Base-by-base conservation (phyloP, 768 basidiomycete species). In the Calocybe cyanea region DNA sequence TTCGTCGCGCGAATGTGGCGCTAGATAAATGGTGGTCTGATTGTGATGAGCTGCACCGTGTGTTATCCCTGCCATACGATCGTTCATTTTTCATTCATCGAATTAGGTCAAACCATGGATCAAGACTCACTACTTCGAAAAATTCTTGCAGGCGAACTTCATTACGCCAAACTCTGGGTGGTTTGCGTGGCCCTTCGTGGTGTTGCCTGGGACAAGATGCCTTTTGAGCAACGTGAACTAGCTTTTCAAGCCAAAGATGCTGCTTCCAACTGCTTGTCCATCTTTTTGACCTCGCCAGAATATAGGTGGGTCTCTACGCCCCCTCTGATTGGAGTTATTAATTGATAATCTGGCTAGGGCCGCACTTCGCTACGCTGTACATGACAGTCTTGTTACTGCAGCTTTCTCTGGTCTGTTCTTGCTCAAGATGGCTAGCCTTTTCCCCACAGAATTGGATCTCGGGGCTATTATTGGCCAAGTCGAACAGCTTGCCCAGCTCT, bases 201-300 rank as follows among this genome's bases (percentile, higher is more conserved):
- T 14, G 88, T 87, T 19, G 81, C 88, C 4, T 97, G 92, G 93
- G 92, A 96, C 59, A 93, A 92, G 65, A 91, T 96, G 85, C 83
- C 91, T 3, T 91, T 88, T 49, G 93, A 96, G 63, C 93, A 95
- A 60, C 83, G 92, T 31, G 93, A 95, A 62, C 75, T 95, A 37
- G 92, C 92, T 2, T 94, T 95, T 71, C 89, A 94, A 58, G 93
- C 92, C 20, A 95, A 93, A 67, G 91, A 94, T 57, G 87, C 92
- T 0, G 93, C 93, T 4, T 81, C 86, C 28, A 82, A 83, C 52
- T 93, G 91, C 60, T 68, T 97, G 34, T 77, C 85, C 37, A 86
- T 89, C 41, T 92, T 94, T 66, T 71, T 95, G 53, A 81, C 80
- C 45, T 89, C 87, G 15, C 73, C 80, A 4, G 85, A 87, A 37